A percentile compares a stretch with the other conserved stretches of the same genome.
Conservation (phyloP, 805 yeast genomes). For the Wickerhamiella azymoides region DNA sequence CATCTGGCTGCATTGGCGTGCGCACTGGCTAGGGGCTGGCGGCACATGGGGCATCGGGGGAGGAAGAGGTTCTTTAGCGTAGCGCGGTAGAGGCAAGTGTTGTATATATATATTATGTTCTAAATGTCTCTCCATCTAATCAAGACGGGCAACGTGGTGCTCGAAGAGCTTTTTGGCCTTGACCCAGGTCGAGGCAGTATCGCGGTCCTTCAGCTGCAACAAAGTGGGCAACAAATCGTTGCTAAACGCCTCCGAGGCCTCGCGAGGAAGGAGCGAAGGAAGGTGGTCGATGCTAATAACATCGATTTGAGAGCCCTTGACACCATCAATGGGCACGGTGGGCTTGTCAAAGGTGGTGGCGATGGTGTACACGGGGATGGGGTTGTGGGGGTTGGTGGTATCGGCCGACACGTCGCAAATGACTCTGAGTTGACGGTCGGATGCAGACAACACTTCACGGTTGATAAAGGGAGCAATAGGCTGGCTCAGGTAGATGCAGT, state of each 20-base stretch:
- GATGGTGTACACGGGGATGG: constrained; percentile 81
- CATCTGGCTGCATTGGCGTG: no score
- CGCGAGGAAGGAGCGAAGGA: constrained; percentile 93
- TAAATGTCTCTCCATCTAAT: not conserved
- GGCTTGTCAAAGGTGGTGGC: constrained; percentile 89
- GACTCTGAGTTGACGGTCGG: constrained; percentile 63
- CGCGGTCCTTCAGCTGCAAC: constrained; percentile 69
- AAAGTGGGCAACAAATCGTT: constrained; percentile 80
- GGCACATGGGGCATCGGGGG: no score
- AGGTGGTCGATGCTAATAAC: constrained; percentile 93
- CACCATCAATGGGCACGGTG: constrained; percentile 60
- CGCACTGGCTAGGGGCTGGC: no score
- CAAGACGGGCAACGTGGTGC: constrained; percentile 66
- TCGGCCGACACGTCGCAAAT: constrained; percentile 98
- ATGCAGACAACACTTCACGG: constrained; percentile 47
- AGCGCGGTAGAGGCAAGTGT: not conserved
- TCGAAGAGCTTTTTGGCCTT: constrained; percentile 75
- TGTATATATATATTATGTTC: not conserved
- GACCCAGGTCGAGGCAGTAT: constrained; percentile 79
- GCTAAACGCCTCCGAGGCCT: constrained; percentile 85
- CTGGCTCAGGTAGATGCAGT: constrained; percentile 86
- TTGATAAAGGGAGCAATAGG: constrained; percentile 89
- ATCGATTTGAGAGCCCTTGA: constrained; percentile 73
- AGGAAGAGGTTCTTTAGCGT: no score
- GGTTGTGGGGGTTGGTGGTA: constrained; percentile 96